phyloP scores from a whole-genome alignment of 1,139 yeast species.

The Hyphopichia pseudoburtonii region DNA sequence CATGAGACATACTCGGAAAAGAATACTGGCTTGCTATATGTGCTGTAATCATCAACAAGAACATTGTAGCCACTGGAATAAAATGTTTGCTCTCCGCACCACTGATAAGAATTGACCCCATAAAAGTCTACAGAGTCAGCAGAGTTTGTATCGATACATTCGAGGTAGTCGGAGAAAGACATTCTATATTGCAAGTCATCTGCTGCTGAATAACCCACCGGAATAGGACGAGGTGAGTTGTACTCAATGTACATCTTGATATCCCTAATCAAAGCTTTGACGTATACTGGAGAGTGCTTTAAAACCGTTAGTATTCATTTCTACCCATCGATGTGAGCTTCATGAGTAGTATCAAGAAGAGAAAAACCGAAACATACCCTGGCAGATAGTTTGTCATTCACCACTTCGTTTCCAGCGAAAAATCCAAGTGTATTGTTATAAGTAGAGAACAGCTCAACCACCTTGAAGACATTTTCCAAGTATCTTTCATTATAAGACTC shows the following conservation, averaged over 20 bases:
- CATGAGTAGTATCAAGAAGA: constrained; percentile 8
- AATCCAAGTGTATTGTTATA: constrained; percentile 90
- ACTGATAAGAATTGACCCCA: constrained; percentile 93
- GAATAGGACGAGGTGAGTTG: constrained; percentile 66
- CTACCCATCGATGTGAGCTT: too few species aligned
- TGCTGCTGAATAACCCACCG: constrained; percentile 96
- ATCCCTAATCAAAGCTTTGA: constrained; percentile 80
- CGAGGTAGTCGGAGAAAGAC: constrained; percentile 76
- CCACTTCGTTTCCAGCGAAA: constrained; percentile 92
- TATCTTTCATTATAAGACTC: constrained; percentile 69
- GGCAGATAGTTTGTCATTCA: constrained; percentile 81
- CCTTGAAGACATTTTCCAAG: constrained; percentile 72
- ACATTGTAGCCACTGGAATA: constrained; percentile 77
- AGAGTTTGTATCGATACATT: constrained; percentile 64
- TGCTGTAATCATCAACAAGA: constrained; percentile 68
- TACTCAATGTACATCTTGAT: constrained; percentile 65
- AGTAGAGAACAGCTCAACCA: constrained; percentile 77
- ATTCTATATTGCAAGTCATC: constrained; percentile 79
- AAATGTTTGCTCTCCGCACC: constrained; percentile 94
- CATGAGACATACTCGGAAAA: constrained; percentile 67
- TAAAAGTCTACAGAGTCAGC: constrained; percentile 79
- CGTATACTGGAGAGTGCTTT: constrained; percentile 58
- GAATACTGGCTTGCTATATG: constrained; percentile 75
- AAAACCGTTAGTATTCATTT: constrained; percentile 10
- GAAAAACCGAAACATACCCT: constrained; percentile 22